Base-by-base conservation (phyloP, 116 monocot species). In the Cymodocea nodosa region DNA sequence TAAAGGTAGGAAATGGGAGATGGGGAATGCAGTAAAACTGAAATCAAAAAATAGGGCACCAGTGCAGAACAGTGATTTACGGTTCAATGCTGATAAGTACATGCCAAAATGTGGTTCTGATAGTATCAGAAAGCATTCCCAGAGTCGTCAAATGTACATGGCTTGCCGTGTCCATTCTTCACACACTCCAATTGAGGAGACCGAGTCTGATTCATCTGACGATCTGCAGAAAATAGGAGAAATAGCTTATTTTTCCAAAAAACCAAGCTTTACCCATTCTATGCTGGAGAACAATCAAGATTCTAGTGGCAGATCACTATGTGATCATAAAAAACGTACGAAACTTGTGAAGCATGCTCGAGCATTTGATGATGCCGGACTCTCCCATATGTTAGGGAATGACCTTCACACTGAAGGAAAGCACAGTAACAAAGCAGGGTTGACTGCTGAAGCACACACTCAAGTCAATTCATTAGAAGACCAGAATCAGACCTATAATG, bases 161-260 rank as follows among this genome's bases (percentile, higher is more conserved):
- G 65, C 60, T 23, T 71, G 61, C 48, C 39, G 67, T 1, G 59
- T 17, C 51, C 19, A 40, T 59, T 35, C 68, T 48, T 48, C 50
- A 56, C 68, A 63, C 73, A 34, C 36, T 56, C 73, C 70, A 40
- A 71, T 67, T 70, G 85, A 84, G 36, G 89, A 86, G 44, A 83
- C 89, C 18, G 86, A 84, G 73, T 93, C 93, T 66, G 89, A 94
- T 68, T 89, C 87, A 56, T 89, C 84, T n/a, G 83, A 83, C 12
- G 62, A 79, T 20, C 48, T 36, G 60, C 81, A 78, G 25, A 76
- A 79, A 56, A 79, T 71, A 51, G 71, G 14, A 50, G 70, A 69
- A 75, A 11, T 34, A 1, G 57, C 35, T 57, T 57, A 64, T 15
- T 35, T 59, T 11, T 48, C 13, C 23, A 78, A 64, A 56, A 83